Base-by-base conservation (phyloP, 2,329 filamentous ascomycete species). In the Shiraia sp. region DNA sequence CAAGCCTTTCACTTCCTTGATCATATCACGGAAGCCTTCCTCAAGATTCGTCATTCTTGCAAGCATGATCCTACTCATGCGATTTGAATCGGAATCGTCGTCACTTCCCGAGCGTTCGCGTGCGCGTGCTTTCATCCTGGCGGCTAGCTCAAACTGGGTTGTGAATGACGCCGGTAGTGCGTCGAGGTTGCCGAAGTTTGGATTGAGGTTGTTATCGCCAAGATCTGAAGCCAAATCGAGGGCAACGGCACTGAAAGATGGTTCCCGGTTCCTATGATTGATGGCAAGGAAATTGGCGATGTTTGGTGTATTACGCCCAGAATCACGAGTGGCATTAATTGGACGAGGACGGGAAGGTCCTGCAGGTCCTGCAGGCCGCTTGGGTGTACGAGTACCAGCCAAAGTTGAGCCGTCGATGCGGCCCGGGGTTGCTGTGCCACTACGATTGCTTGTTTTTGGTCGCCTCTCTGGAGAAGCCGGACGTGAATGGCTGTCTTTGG, bases 41-140 rank as follows among this genome's bases (percentile, higher is more conserved):
- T 97, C 91, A 2, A 97, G 77, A 6, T 87, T 92, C 66, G 93
- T 93, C 90, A 96, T 96, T 24, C 90, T 79, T 7, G 90, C 89
- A 32, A 96, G 75, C 70, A 96, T 87, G 32, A 96, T 79, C 41
- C 89, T 81, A 54, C 85, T 80, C 61, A 87, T 68, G 26, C 65
- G 57, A 10, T 63, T 66, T 10, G 53, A 59, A n/a, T 70, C 67
- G 1, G 64, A 64, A 13, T 65, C 58, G 10, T 51, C 55, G 22
- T 64, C 60, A 13, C 49, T 59, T 8, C 40, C 43, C 26, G 57
- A 56, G 13, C 48, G 49, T 32, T 55, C 47, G 14, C 53, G 50
- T n/a, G 50, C 45, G n/a, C n/a, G n/a, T n/a, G n/a, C n/a, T 28
- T 58, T 51, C n/a, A 56, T 48, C 3, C 64, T 32, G 2, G 65